These are phyloP conservation scores for Coniella vitis DNA, from an alignment of 2,329 filamentous ascomycete genomes.

Conservation along the genomic window DNA sequence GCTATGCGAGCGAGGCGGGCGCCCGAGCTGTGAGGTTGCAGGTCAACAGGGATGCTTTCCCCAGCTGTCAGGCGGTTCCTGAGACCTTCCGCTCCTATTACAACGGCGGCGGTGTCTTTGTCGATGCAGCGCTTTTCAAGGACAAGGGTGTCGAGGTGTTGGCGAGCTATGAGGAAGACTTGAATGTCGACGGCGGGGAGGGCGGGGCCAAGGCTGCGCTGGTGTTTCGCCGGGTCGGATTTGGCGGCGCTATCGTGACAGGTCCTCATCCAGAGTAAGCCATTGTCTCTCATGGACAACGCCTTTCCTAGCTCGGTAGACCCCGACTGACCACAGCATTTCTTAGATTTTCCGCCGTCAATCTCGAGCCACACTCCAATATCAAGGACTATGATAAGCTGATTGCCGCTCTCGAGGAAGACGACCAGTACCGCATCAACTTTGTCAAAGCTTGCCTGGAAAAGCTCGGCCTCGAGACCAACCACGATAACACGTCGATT, in stretches of 20 bases:
- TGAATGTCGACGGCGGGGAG: slow-evolving; percentile 70
- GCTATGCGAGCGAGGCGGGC: slow-evolving; percentile 81
- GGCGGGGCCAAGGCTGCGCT: slow-evolving; percentile 72
- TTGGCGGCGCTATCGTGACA: slow-evolving; percentile 72
- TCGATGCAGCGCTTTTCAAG: slow-evolving; percentile 60
- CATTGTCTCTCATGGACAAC: background rate
- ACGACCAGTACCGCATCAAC: slow-evolving; percentile 61
- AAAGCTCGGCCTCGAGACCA: slow-evolving; percentile 78
- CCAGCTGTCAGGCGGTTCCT: slow-evolving; percentile 40
- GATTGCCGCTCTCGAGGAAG: slow-evolving; percentile 58
- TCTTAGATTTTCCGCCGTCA: slow-evolving; percentile 65
- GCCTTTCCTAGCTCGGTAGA: background rate
- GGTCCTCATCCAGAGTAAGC: slow-evolving; percentile 84
- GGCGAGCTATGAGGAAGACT: slow-evolving; percentile 67
- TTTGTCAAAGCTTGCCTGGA: slow-evolving; percentile 75
- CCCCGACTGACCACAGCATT: slow-evolving; percentile 27
- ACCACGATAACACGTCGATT: slow-evolving; percentile 58
- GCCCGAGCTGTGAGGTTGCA: slow-evolving; percentile 65
- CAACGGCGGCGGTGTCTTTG: slow-evolving; percentile 91
- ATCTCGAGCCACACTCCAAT: slow-evolving; percentile 62
- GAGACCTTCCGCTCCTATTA: slow-evolving; percentile 72
- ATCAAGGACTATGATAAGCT: slow-evolving; percentile 64
- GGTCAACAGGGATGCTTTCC: slow-evolving; percentile 55
- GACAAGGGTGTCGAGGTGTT: slow-evolving; percentile 69
- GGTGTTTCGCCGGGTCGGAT: slow-evolving; percentile 75